These are phyloP conservation scores for Neonectria hederae DNA, from an alignment of 2,329 filamentous ascomycete genomes.

Conservation along the genomic window DNA sequence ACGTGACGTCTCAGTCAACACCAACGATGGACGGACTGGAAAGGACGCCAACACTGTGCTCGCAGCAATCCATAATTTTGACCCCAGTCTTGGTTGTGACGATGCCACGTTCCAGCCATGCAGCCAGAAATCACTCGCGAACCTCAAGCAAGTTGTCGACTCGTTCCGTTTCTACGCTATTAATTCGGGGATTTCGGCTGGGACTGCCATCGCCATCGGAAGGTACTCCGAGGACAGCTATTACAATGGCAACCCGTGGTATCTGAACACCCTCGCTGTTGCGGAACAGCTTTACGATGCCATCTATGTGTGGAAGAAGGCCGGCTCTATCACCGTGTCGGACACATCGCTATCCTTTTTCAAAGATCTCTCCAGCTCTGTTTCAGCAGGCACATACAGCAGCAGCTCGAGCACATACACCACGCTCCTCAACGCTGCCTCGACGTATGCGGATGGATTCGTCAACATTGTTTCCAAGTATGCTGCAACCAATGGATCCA, in stretches of 20 bases:
- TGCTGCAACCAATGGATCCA: conserved; percentile 67
- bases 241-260: conserved; percentile 84
- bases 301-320: conserved; percentile 73
- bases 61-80: conserved; percentile 73
- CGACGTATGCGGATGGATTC: conserved; percentile 68
- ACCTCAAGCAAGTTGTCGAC: conserved; percentile 79
- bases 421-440: conserved; percentile 65
- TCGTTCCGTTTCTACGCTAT: conserved; percentile 79
- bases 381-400: conserved; percentile 70
- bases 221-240: conserved; percentile 79
- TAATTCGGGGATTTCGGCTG: conserved; percentile 71
- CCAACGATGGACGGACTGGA: conserved; percentile 68
- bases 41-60: conserved; percentile 79
- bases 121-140: conserved; percentile 73
- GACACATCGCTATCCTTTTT: conserved; percentile 76
- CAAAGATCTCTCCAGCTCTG: conserved; percentile 67
- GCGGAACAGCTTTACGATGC: conserved; percentile 85
- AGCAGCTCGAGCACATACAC: conserved; percentile 58
- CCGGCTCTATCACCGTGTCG: conserved; percentile 72
- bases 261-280: conserved; percentile 77
- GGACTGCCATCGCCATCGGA: conserved; percentile 69
- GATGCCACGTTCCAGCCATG: conserved; percentile 81
- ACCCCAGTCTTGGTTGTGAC: conserved; percentile 72
- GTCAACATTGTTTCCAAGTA: conserved; percentile 71
- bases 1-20: conserved; percentile 55